Base-by-base conservation (phyloP, 768 basidiomycete species). In the Trametes meyenii region DNA sequence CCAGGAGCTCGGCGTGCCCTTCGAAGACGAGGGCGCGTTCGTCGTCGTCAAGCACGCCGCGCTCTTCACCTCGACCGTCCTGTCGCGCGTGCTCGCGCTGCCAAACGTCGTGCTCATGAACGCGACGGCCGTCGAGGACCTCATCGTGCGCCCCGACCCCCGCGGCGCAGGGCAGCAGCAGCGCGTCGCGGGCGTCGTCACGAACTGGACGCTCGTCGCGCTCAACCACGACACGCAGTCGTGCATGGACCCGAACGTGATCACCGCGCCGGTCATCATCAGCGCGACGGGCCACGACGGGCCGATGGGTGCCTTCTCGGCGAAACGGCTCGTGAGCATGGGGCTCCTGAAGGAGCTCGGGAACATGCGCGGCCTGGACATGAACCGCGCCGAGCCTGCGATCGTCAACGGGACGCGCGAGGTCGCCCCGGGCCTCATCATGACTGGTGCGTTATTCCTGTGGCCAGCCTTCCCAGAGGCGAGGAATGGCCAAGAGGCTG, bases 11-110 rank as follows among this genome's bases (percentile, higher is more conserved):
- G 88, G 85, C 24, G 83, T 92, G 21, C 82, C 85, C 1, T 91
- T 85, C 72, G 89, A 92, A 65, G 90, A 91, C 70, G 89, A 91
- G 71, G 89, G 89, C 56, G 63, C 80, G 29, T 91, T 86, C 69
- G 88, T 90, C 62, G 85, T 93, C 63, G 89, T 93, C 66, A 89
- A 90, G 71, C 90, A 92, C 66, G 89, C 90, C 0, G 90, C 89
- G 0, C 77, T 92, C 62, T 92, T 92, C 79, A 93, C 90, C 2
- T 85, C 88, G 14, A 91, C 89, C 1, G 73, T 91, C 48, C 77
- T 93, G 39, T 86, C 87, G 58, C 83, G 83, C 49, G 87, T 90
- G 56, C 83, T 90, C 61, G 80, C 85, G 13, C 75, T 86, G 66
- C 85, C 86, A 16, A 90, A 90, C 66, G 86, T 90, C 51, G 83